These are phyloP conservation scores for Akanthomyces lecanii DNA, from an alignment of 2,329 filamentous ascomycete species.

Conservation along the genomic window DNA sequence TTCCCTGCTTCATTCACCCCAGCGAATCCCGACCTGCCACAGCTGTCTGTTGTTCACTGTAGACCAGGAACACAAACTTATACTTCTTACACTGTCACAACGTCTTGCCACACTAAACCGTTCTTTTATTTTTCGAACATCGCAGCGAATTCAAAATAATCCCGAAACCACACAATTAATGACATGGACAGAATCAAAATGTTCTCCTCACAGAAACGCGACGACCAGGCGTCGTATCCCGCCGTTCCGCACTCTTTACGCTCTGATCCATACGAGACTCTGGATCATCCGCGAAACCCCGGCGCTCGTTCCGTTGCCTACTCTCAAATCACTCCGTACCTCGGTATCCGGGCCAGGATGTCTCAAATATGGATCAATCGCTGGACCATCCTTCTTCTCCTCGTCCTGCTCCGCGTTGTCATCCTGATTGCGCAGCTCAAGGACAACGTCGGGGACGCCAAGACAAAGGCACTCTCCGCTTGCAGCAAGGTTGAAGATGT, in stretches of 20 bases:
- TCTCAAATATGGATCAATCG: constrained; percentile 97
- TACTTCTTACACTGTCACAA: constrained; percentile 10
- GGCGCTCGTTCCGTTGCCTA: constrained; percentile 50
- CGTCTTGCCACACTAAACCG: not conserved
- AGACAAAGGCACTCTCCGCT: constrained; percentile 76
- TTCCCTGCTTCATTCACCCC: not conserved
- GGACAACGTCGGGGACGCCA: constrained; percentile 69
- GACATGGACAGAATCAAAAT: constrained; percentile 33
- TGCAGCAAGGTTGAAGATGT: constrained; percentile 90
- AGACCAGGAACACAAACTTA: constrained; percentile 15
- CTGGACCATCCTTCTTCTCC: constrained; percentile 86
- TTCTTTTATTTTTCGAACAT: not conserved
- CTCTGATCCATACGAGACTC: constrained; percentile 34
- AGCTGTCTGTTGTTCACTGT: constrained; percentile 16
- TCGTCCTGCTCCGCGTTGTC: constrained; percentile 78
- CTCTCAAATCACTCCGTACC: constrained; percentile 79
- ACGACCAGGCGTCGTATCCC: constrained; percentile 31
- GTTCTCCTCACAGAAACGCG: constrained; percentile 33
- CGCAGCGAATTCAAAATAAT: not conserved
- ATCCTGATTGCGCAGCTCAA: constrained; percentile 70
- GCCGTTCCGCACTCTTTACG: constrained; percentile 36
- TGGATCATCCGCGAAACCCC: constrained; percentile 29
- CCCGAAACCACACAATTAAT: constrained; percentile 18
- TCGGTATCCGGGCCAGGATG: constrained; percentile 80
- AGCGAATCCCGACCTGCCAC: not conserved